Evolutionary conservation across 345 rosid genomes (phyloP).

Genomic region (Dovyalis caffra): DNA sequence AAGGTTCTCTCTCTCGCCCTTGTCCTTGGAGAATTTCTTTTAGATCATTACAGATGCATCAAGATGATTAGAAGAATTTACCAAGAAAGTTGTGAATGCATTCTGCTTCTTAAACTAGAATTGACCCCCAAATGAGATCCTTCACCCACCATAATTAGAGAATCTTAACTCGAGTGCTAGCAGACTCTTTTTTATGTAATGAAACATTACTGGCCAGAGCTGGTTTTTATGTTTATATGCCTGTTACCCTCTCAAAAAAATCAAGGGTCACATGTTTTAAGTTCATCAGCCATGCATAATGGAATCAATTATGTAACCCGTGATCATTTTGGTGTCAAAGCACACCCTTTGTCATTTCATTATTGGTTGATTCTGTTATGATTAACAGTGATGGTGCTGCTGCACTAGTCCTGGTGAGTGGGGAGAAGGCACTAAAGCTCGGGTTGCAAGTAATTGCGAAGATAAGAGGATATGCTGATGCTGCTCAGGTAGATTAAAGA

Average conservation of each 20-base stretch:
- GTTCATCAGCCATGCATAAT: neutral
- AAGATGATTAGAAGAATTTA: neutral
- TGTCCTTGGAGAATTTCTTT: neutral
- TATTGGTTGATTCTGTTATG: neutral
- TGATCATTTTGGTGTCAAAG: neutral
- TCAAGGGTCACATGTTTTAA: neutral
- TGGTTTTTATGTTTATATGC: too few species aligned
- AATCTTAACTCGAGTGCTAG: too few species aligned
- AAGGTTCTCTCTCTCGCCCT: constrained; percentile 14
- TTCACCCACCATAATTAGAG: too few species aligned
- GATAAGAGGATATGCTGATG: constrained; percentile 32
- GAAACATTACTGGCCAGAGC: too few species aligned
- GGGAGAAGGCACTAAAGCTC: constrained; percentile 21
- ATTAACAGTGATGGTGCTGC: constrained; percentile 30
- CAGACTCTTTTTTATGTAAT: too few species aligned
- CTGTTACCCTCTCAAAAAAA: too few species aligned
- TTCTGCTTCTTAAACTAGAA: neutral
- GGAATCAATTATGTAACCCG: neutral
- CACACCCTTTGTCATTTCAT: neutral
- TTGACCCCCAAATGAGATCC: too few species aligned
- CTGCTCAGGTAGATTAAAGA: constrained; percentile 24
- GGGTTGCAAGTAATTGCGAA: constrained; percentile 31
- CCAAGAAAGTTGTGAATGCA: neutral
- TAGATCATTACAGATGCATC: neutral
- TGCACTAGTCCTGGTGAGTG: constrained; percentile 27